A percentile compares a stretch with the other conserved stretches of the same genome.
These are phyloP conservation scores for Postia placenta DNA, from an alignment of 768 basidiomycete genomes.

Conservation along the genomic window DNA sequence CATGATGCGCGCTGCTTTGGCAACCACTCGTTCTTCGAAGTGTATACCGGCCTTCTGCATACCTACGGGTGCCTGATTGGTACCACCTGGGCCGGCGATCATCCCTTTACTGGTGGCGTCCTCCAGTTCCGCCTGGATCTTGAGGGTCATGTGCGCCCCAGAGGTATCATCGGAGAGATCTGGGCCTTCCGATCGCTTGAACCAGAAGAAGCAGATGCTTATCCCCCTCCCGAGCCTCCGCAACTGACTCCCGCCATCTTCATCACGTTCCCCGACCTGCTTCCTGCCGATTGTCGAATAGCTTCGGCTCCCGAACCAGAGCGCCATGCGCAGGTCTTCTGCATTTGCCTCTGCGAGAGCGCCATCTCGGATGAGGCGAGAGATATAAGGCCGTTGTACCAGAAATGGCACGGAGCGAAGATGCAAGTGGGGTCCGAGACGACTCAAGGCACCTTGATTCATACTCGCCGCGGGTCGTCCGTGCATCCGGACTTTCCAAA, in stretches of 20 bases:
- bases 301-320: background rate
- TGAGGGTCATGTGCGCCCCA: background rate
- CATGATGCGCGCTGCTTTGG: constrained; percentile 8
- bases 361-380: constrained; percentile 2
- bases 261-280: constrained; percentile 7
- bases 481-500: constrained; percentile 13
- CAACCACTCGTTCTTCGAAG: constrained; percentile 11
- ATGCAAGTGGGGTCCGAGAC: constrained; percentile 7
- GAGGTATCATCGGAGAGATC: constrained; percentile 10
- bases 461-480: constrained; percentile 10
- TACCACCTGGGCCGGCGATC: constrained; percentile 14
- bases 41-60: constrained; percentile 11
- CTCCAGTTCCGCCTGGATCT: constrained; percentile 9
- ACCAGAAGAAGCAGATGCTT: constrained; percentile 11
- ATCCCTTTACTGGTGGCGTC: constrained; percentile 13
- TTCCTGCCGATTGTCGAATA: too few species aligned
- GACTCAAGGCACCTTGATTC: constrained; percentile 7
- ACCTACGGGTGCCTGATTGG: constrained; percentile 14
- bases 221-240: constrained; percentile 9
- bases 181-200: constrained; percentile 11
- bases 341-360: background rate
- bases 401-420: constrained; percentile 1
- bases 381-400: background rate
- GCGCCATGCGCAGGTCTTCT: background rate
- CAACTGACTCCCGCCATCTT: background rate